Evolutionary conservation across 192 early-diverging fungal species (phyloP), one percentile per base, ranked within the genome.

Genomic region (Podila epicladia): DNA sequence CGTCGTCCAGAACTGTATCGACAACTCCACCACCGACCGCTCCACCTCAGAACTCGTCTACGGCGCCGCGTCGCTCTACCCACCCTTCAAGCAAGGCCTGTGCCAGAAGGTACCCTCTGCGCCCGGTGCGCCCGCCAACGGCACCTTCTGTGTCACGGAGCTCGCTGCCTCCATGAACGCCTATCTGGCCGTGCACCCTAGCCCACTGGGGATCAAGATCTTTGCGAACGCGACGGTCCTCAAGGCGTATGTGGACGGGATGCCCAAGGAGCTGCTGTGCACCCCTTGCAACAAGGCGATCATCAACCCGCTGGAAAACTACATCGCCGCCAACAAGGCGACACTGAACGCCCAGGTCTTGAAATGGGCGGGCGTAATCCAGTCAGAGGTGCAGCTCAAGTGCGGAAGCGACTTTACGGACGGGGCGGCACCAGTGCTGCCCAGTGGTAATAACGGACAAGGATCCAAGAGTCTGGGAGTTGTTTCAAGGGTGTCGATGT

Each of bases 221-320:
- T 73, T 80, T 69, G 48, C 66, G 11, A 65, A 80, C 9, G 32
- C 69, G 1, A 65, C 70, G 4, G 77, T 60, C 2, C 62, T 80
- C 37, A 60, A 73, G 33, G 64, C 64, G 22, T 80, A 73, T 60
- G 71, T 80, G 4, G 53, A 65, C 12, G 41, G 19, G 5, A 73
- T 80, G 71, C 77, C 77, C 6, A 33, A 31, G 20, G 67, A 65
- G 9, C 5, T 80, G 24, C 45, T 80, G 13, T 80, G 77, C 71
- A 73, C 77, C 3, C 26, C 65, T 9, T 80, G 77, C 51, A 80
- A 72, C 66, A 80, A 80, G 62, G 70, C 77, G 17, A 80, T 80
- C 26, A 80, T 80, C 67, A 80, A 80, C 37, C 77, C 77, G 0
- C 58, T 80, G 12, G 49, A 37, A 57, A 80, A 80, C 37, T 80